Conservation (phyloP, 1,139 yeast genomes). For the Sugiyamaella grinbergsii region DNA sequence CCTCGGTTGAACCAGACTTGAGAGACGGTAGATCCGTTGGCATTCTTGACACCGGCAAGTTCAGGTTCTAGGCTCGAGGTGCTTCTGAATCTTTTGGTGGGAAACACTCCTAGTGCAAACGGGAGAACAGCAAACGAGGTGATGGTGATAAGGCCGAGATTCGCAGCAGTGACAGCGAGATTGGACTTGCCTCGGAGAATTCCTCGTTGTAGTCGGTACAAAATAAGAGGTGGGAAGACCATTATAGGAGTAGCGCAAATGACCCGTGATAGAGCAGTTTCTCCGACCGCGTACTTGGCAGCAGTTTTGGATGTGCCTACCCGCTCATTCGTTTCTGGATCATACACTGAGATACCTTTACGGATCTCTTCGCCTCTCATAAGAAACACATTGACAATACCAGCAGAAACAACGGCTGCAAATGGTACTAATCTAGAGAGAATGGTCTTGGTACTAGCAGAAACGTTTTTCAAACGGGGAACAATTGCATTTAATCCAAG, state of each 20-base stretch:
- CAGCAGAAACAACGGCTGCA: conserved; percentile 47
- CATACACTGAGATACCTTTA: conserved; percentile 80
- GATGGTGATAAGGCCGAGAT: conserved; percentile 78
- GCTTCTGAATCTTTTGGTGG: conserved; percentile 71
- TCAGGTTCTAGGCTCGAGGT: conserved; percentile 73
- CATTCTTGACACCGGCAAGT: conserved; percentile 60
- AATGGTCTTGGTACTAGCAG: conserved; percentile 68
- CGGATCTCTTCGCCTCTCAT: conserved; percentile 95
- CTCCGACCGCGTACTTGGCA: conserved; percentile 91
- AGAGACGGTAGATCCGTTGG: conserved; percentile 59
- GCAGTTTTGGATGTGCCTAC: conserved; percentile 85
- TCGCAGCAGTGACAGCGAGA: conserved; percentile 63
- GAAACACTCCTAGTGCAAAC: conserved; percentile 93
- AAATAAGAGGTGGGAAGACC: conserved; percentile 89
- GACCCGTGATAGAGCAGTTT: conserved; percentile 92
- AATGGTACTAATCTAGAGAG: conserved; percentile 90
- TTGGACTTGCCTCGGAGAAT: conserved; percentile 55
- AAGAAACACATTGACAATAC: conserved; percentile 21
- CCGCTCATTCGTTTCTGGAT: conserved; percentile 51
- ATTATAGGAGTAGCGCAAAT: conserved; percentile 95
- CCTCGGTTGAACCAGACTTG: conserved; percentile 90
- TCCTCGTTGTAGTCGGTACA: conserved; percentile 73
- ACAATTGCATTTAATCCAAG: conserved; percentile 87
- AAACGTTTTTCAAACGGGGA: conserved; percentile 68
- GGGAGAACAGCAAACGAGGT: conserved; percentile 90